Evolutionary conservation across 371 early-diverging fungal genomes (phyloP).

Genomic region (Rhizopus sp.): DNA sequence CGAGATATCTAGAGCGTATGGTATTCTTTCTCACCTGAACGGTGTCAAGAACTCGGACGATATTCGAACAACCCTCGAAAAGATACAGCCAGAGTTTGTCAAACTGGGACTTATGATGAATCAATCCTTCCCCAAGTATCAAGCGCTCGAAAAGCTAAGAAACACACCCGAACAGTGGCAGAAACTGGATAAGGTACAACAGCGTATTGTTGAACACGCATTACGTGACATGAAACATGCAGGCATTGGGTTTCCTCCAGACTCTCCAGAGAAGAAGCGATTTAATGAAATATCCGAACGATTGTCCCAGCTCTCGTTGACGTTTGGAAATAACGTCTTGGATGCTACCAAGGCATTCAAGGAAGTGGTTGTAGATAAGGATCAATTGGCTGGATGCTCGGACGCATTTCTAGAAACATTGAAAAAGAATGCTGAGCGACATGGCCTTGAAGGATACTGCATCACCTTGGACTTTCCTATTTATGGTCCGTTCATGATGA

Average conservation of each 20-base stretch:
- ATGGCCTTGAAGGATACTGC: constrained; percentile 55
- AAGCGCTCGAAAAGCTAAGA: constrained; percentile 53
- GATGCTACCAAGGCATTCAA: constrained; percentile 66
- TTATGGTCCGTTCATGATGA: constrained; percentile 67
- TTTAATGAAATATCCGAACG: constrained; percentile 63
- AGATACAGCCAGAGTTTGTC: constrained; percentile 59
- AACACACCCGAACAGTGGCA: constrained; percentile 40
- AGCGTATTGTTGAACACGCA: constrained; percentile 59
- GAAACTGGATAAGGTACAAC: constrained; percentile 51
- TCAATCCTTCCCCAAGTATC: constrained; percentile 60
- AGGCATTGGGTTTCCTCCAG: constrained; percentile 62
- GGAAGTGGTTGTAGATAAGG: constrained; percentile 44
- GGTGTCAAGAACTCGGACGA: constrained; percentile 64
- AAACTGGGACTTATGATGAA: constrained; percentile 59
- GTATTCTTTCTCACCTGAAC: constrained; percentile 61
- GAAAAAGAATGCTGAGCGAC: constrained; percentile 50
- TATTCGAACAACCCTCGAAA: constrained; percentile 58
- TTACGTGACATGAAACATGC: constrained; percentile 61
- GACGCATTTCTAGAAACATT: constrained; percentile 50
- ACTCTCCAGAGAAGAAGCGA: constrained; percentile 51
- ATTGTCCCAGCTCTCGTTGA: constrained; percentile 55
- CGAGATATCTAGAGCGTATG: constrained; percentile 55
- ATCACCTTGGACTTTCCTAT: constrained; percentile 65
- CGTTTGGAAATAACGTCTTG: constrained; percentile 62
- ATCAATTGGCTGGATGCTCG: constrained; percentile 58